Percentiles rank a stretch among this genome's conserved stretches.
Evolutionary conservation across 176 grass and related monocot genomes (phyloP).

Genomic region (Raddia guianensis): DNA sequence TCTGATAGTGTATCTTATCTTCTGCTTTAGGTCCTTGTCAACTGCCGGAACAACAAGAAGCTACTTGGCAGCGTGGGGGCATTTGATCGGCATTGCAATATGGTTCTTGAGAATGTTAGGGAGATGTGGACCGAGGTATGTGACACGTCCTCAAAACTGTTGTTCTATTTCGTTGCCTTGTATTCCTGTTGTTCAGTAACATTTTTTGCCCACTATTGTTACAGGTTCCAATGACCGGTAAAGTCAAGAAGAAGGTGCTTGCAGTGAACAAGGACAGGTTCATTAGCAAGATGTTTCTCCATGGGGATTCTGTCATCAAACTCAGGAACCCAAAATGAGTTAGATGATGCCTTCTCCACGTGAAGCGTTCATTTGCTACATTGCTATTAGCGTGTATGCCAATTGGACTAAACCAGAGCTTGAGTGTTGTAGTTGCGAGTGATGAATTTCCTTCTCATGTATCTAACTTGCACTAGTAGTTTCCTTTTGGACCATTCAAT

Average conservation of each 20-base stretch:
- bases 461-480: slow-evolving; percentile 24
- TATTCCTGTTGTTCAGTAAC: not conserved
- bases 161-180: not conserved
- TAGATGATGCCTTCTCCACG: not conserved
- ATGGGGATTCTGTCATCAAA: slow-evolving; percentile 88
- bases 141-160: not conserved
- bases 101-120: slow-evolving; percentile 96
- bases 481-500: slow-evolving; percentile 18
- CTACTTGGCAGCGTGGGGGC: slow-evolving; percentile 87
- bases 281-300: slow-evolving; percentile 98
- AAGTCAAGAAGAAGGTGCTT: slow-evolving; percentile 98
- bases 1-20: not conserved
- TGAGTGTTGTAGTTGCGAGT: slow-evolving; percentile 26
- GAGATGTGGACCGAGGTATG: slow-evolving; percentile 98
- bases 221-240: slow-evolving; percentile 87
- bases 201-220: not conserved
- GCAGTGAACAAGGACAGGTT: slow-evolving; percentile 95
- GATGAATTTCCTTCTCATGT: slow-evolving; percentile 29
- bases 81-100: slow-evolving; percentile 96
- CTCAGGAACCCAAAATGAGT: slow-evolving; percentile 83
- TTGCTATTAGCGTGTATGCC: slow-evolving; percentile 19
- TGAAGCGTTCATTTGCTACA: slow-evolving; percentile 21
- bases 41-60: slow-evolving; percentile 97
- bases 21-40: slow-evolving; percentile 78
- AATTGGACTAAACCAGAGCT: not conserved